Conservation (phyloP, 306 rosid species). For the Casuarina cunninghamiana region DNA sequence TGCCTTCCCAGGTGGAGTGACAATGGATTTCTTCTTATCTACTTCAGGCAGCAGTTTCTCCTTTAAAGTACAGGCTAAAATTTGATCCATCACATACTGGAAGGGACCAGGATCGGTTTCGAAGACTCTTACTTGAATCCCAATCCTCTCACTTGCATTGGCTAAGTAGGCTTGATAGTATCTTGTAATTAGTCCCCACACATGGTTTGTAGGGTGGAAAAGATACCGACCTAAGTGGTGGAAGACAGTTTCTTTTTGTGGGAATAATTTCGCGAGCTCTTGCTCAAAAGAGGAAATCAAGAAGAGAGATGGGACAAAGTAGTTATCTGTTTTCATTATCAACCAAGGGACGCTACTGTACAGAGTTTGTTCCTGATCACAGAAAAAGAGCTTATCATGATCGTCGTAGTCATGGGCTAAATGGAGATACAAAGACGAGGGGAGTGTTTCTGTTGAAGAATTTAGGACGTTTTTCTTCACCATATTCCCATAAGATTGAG, state of each 20-base stretch:
- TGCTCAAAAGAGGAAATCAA: slow-evolving; percentile 67
- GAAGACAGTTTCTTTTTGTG: slow-evolving; percentile 64
- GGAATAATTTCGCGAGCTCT: slow-evolving; percentile 60
- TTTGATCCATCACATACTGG: slow-evolving; percentile 68
- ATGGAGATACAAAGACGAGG: slow-evolving; percentile 60
- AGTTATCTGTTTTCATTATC: slow-evolving; percentile 69
- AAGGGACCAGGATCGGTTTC: slow-evolving; percentile 61
- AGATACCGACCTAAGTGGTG: slow-evolving; percentile 74
- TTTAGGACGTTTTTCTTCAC: slow-evolving; percentile 39
- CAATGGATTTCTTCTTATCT: slow-evolving; percentile 18
- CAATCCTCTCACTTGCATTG: slow-evolving; percentile 61
- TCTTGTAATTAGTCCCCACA: slow-evolving; percentile 71
- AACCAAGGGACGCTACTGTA: slow-evolving; percentile 58
- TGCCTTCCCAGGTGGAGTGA: slow-evolving; percentile 16
- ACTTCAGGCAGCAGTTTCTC: slow-evolving; percentile 58
- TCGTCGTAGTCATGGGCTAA: slow-evolving; percentile 63
- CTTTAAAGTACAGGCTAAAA: slow-evolving; percentile 54
- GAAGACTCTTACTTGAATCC: slow-evolving; percentile 70
- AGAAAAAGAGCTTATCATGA: slow-evolving; percentile 78
- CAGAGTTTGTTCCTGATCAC: slow-evolving; percentile 59
- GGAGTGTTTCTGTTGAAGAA: slow-evolving; percentile 12
- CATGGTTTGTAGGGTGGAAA: slow-evolving; percentile 64
- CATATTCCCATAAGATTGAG: slow-evolving; percentile 61
- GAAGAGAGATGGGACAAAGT: slow-evolving; percentile 66
- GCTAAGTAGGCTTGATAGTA: slow-evolving; percentile 67